Evolutionary conservation across 2,329 filamentous ascomycete genomes (phyloP), one percentile per base, ranked within the genome.

Genomic region (Myriosclerotinia duriaeana): DNA sequence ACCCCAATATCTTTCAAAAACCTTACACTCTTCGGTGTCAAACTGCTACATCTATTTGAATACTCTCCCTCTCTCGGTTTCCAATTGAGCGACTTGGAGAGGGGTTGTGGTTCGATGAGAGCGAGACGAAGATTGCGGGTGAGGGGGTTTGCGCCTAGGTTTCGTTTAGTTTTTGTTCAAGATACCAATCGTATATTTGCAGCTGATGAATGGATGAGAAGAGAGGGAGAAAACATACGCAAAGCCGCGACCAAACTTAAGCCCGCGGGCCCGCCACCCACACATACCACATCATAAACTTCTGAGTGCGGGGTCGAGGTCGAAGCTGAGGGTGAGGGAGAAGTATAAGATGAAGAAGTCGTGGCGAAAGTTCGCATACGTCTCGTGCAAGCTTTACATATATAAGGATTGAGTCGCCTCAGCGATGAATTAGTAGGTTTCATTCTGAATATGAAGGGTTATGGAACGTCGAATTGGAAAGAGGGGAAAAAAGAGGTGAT

Each of bases 21-120:
- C 4, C 83, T 84, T n/a, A 92, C 89, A 0, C 93, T 97, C 0
- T 90, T 85, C 0, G 94, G 94, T 0, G 95, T 99, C 66, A 99
- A 84, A 60, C 94, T 98, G 81, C 92, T 97, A 80, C 94, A 97
- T 75, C 95, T 89, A 80, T 99, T 98, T 68, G 94, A 97, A 80
- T 89, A 99, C 72, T 86, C 83, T 63, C 86, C 85, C 8, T 85
- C 78, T 3, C 87, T 86, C 9, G 90, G 86, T 64, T 85, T 85
- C 82, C 89, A 92, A 34, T 84, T 79, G 60, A 85, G 85, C 63
- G 85, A 83, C 74, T 89, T 90, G 71, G 84, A 80, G 44, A 99
- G 85, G 76, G 96, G 89, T 79, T 97, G 93, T 46, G 89, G 89
- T 81, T 99, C 95, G 74, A 99, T 85, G 68, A 99, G 87, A 68